Conservation (phyloP, 305 asterid genomes). For the Fraxinus baroniana region DNA sequence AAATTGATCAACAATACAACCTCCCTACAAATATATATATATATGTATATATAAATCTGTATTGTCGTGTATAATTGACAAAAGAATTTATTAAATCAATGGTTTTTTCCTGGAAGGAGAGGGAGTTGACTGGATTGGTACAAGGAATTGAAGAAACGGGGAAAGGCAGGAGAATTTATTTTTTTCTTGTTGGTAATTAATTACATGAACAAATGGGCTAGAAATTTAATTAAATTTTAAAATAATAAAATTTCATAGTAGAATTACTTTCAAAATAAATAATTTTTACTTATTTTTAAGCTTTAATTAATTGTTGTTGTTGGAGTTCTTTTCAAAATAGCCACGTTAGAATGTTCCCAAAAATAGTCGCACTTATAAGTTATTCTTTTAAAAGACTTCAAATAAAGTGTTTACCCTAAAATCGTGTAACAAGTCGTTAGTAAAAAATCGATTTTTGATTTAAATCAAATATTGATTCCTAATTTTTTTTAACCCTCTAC, state of each 20-base stretch:
- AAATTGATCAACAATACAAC: slow-evolving; percentile 27
- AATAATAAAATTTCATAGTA: too few relatives aligned
- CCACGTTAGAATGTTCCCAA: background rate
- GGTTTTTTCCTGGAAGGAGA: slow-evolving; percentile 56
- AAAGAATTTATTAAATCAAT: slow-evolving; percentile 34
- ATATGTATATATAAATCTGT: background rate
- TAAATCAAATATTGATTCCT: background rate
- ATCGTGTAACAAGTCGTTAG: background rate
- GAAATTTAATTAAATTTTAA: background rate
- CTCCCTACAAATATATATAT: background rate
- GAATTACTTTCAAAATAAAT: background rate
- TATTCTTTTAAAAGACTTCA: too few relatives aligned
- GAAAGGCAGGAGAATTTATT: background rate
- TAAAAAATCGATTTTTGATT: background rate
- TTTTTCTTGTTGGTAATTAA: background rate
- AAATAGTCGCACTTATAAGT: background rate
- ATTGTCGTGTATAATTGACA: slow-evolving; percentile 7
- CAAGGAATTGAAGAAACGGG: background rate
- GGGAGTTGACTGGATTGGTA: slow-evolving; percentile 35
- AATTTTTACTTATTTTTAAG: background rate
- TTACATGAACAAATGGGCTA: background rate
- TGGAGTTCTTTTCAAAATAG: background rate
- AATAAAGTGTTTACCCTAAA: too few relatives aligned
- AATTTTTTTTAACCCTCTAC: background rate
- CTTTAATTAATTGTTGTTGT: background rate